Evolutionary conservation across 2,329 filamentous ascomycete species (phyloP), one percentile per base, ranked within the genome.

Genomic region (Harringtonia aguacate): DNA sequence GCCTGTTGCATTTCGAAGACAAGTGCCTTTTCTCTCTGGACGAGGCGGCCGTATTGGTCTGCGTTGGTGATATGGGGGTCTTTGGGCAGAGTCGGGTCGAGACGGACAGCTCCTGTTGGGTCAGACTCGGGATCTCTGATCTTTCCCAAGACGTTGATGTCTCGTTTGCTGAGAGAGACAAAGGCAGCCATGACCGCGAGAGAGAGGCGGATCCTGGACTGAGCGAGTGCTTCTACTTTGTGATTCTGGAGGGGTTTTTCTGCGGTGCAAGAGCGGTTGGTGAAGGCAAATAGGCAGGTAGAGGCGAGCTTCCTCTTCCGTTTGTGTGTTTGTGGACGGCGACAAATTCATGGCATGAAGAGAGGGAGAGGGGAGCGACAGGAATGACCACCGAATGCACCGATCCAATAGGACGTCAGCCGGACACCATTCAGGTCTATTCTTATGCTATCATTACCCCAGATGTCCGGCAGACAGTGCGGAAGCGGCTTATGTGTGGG

Each of bases 101-200:
- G 64, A 45, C 77, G 64, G 43, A 77, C 61, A 13, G 69, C 63
- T 10, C 69, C 62, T 15, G 70, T 65, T 14, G 79, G 73, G 49
- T 81, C 70, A 8, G 71, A 71, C 55, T 84, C 79, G 2, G 79
- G 79, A 48, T 84, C 78, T 53, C 74, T 76, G 59, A 84, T 81
- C 58, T 81, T 81, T 49, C 75, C 70, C 46, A 84, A 71, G 52
- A 83, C 70, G 45, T 76, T 70, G 57, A 77, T 62, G 56, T 84
- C 79, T 50, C 73, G 72, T 37, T 60, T 64, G 56, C 72, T 80
- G 46, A 83, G 65, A 14, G 65, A 58, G 44, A 65, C 55, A 44
- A 61, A 28, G 24, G 27, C 35, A 10, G 44, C 43, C 42, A 42
- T 50, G 30, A 18, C n/a, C n/a, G n/a, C n/a, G n/a, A n/a, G n/a